Evolutionary conservation across 164 flowering plant genomes (phyloP).

Genomic region (Piper betle): DNA sequence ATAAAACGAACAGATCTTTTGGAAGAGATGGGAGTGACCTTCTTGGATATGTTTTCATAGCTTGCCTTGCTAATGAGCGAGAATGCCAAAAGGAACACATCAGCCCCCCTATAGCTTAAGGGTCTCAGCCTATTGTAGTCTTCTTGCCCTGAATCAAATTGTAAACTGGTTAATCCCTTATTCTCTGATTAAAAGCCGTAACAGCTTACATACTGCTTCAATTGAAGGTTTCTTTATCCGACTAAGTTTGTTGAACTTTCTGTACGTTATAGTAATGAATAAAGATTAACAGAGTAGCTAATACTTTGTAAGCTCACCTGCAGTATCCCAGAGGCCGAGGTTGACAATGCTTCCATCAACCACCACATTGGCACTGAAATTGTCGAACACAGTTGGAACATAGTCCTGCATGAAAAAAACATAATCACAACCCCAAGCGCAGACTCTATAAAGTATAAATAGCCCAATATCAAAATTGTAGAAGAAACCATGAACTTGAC

Average conservation of each 20-base stretch:
- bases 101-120: constrained; percentile 70
- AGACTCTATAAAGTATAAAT: background rate
- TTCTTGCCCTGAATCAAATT: constrained; percentile 48
- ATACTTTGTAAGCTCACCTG: constrained; percentile 27
- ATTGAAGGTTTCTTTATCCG: too few relatives aligned
- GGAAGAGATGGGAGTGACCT: constrained; percentile 8
- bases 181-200: background rate
- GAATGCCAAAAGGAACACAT: constrained; percentile 66
- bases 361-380: constrained; percentile 92
- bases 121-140: constrained; percentile 74
- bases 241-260: background rate
- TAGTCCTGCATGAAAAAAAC: constrained; percentile 11
- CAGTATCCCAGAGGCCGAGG: constrained; percentile 91
- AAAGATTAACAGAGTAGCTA: background rate
- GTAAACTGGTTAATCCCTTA: background rate
- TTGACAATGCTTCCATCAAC: constrained; percentile 83
- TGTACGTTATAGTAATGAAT: background rate
- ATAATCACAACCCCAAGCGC: background rate
- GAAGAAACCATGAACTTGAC: background rate
- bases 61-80: constrained; percentile 75
- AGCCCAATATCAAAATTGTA: too few relatives aligned
- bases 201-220: background rate
- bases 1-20: background rate
- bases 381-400: constrained; percentile 90
- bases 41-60: constrained; percentile 59